Percentiles rank a stretch among this genome's conserved stretches.
phyloP scores from a whole-genome alignment of 2,329 filamentous ascomycete species.

The Paradendryphiella salina region DNA sequence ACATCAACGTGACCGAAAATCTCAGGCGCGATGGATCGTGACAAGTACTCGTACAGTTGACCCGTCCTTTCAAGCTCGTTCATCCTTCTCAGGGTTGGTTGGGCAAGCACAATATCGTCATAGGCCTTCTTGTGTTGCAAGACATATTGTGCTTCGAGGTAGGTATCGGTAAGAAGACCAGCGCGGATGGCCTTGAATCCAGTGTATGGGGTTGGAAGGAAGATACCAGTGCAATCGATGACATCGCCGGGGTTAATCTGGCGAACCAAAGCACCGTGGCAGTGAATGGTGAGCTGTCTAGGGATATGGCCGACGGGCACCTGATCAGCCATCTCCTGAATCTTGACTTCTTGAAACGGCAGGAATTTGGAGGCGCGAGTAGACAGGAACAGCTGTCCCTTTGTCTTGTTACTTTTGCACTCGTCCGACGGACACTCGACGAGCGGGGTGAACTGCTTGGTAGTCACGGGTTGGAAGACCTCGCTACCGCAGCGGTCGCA shows the following conservation, averaged over 20 bases:
- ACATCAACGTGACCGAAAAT: slow-evolving; percentile 97
- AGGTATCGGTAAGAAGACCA: slow-evolving; percentile 95
- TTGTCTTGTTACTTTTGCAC: slow-evolving; percentile 86
- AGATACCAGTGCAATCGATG: slow-evolving; percentile 91
- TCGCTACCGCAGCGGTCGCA: slow-evolving; percentile 96
- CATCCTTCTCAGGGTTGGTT: slow-evolving; percentile 77
- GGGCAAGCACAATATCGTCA: slow-evolving; percentile 84
- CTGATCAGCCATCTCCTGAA: slow-evolving; percentile 99
- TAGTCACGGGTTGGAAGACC: slow-evolving; percentile 93
- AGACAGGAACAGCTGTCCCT: slow-evolving; percentile 90
- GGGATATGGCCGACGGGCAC: slow-evolving; percentile 98
- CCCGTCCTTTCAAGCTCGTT: slow-evolving; percentile 82
- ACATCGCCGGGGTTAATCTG: slow-evolving; percentile 92
- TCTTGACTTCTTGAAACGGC: slow-evolving; percentile 97
- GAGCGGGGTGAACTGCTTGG: slow-evolving; percentile 88
- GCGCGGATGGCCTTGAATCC: slow-evolving; percentile 97
- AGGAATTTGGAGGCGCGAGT: slow-evolving; percentile 96
- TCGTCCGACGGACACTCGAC: slow-evolving; percentile 86
- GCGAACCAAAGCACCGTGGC: slow-evolving; percentile 82
- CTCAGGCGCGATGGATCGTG: slow-evolving; percentile 94
- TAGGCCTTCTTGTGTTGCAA: slow-evolving; percentile 98
- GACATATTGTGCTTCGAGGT: slow-evolving; percentile 90
- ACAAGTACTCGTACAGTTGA: slow-evolving; percentile 92
- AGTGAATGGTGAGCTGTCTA: slow-evolving; percentile 84
- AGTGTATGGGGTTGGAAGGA: slow-evolving; percentile 97